phyloP scores from a whole-genome alignment of 1,284 basidiomycete genomes.

The Hemileia vastatrix region DNA sequence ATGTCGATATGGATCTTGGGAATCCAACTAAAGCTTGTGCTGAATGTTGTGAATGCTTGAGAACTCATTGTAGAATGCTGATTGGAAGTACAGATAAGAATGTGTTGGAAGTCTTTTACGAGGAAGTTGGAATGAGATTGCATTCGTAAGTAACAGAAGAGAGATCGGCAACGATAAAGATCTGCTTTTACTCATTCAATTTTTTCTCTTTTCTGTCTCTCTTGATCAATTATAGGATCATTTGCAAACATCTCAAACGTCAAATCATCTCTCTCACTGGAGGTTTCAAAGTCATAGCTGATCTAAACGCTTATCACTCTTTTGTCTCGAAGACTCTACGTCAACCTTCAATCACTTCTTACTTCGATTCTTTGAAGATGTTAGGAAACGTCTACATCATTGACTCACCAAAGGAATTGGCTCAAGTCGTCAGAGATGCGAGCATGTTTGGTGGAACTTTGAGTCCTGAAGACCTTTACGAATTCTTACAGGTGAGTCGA shows the following conservation, averaged over 20 bases:
- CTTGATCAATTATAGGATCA: constrained; percentile 53
- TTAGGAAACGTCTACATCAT: constrained; percentile 84
- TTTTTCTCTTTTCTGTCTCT: background rate
- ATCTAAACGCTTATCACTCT: constrained; percentile 81
- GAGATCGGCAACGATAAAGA: too few species aligned
- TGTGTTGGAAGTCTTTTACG: constrained; percentile 92
- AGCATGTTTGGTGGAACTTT: constrained; percentile 86
- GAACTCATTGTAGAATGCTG: constrained; percentile 78
- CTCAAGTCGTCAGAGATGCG: constrained; percentile 86
- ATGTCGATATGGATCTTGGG: constrained; percentile 48
- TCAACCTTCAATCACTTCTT: constrained; percentile 66
- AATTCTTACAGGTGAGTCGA: constrained; percentile 24
- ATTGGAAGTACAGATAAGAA: constrained; percentile 90
- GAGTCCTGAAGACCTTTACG: constrained; percentile 63
- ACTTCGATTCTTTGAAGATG: constrained; percentile 92
- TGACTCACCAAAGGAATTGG: constrained; percentile 63
- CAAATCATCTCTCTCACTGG: constrained; percentile 89
- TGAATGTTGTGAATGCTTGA: constrained; percentile 73
- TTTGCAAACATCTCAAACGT: constrained; percentile 92
- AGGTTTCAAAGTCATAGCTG: constrained; percentile 90
- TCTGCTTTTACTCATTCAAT: background rate
- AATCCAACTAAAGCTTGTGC: constrained; percentile 74
- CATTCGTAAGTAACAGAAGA: constrained; percentile 71
- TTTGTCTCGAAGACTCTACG: constrained; percentile 56
- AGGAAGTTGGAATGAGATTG: constrained; percentile 86